Conservation (phyloP, 2,329 filamentous ascomycete species). For the Sporothrix variecibatus region DNA sequence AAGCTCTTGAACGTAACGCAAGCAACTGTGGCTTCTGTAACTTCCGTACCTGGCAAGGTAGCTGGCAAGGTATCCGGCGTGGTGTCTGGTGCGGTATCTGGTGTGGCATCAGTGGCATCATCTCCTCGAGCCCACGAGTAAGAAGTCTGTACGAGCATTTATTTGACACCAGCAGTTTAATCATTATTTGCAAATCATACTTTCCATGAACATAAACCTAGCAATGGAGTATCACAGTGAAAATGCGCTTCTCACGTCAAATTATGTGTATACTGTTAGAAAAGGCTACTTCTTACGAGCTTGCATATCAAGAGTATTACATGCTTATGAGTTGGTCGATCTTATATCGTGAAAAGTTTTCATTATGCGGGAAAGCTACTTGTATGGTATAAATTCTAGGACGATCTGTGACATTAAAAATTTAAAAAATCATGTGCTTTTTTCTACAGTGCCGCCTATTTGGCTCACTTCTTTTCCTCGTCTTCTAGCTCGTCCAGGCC, state of each 20-base stretch:
- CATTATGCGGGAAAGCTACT: not conserved
- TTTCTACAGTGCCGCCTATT: not conserved
- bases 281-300: not conserved
- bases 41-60: too few relatives aligned
- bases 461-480: not conserved
- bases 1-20: not conserved
- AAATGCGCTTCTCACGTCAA: not conserved
- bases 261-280: not conserved
- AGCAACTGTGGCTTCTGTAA: too few relatives aligned
- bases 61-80: too few relatives aligned
- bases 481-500: not conserved
- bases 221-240: not conserved
- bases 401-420: not conserved
- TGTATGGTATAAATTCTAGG: not conserved
- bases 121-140: too few relatives aligned
- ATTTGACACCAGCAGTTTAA: not conserved
- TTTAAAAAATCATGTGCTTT: not conserved
- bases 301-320: not conserved
- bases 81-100: too few relatives aligned
- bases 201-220: not conserved
- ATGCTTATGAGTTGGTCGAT: not conserved
- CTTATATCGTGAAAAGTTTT: not conserved
- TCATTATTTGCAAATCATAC: not conserved
- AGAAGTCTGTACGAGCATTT: not conserved
- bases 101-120: too few relatives aligned